Conservation (phyloP, 495 filamentous ascomycete genomes). For the Aspergillus ostianus region DNA sequence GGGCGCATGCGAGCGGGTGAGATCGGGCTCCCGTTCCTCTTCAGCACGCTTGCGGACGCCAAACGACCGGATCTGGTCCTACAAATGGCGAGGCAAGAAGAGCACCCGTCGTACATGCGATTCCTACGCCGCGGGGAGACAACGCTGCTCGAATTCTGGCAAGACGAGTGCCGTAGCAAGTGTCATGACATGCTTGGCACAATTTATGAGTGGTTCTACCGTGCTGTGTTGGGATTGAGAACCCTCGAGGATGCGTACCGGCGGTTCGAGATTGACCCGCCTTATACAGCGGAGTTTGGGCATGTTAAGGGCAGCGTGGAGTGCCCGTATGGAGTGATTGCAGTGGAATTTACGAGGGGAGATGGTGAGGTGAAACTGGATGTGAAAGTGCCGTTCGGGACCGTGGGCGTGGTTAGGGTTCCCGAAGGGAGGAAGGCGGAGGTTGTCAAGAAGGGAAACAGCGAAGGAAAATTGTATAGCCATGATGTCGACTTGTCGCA, state of each 20-base stretch:
- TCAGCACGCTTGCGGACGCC: conserved; percentile 26
- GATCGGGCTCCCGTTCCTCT: conserved; percentile 28
- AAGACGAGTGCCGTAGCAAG: conserved; percentile 29
- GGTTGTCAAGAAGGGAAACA: too few relatives aligned
- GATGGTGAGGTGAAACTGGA: background rate
- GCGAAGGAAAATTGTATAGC: too few relatives aligned
- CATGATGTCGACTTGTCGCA: too few relatives aligned
- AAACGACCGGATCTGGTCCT: conserved; percentile 28
- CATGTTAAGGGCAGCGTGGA: conserved; percentile 26
- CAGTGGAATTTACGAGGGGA: conserved; percentile 19
- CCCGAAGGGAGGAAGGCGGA: too few relatives aligned
- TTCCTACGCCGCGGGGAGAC: conserved; percentile 31
- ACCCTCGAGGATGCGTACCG: conserved; percentile 23
- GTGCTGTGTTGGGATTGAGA: conserved; percentile 26
- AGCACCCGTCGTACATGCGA: conserved; percentile 32
- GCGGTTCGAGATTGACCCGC: conserved; percentile 22
- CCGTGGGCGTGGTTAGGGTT: too few relatives aligned
- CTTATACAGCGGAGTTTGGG: conserved; percentile 23
- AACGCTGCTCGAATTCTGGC: conserved; percentile 30
- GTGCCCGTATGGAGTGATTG: conserved; percentile 27
- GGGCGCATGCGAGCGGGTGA: conserved; percentile 26
- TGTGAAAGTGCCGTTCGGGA: too few relatives aligned
- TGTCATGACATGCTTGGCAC: conserved; percentile 36
- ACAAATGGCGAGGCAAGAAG: conserved; percentile 29
- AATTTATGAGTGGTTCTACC: conserved; percentile 32